Evolutionary conservation across 2,329 filamentous ascomycete genomes (phyloP).

Genomic region (Aureobasidium sp.): DNA sequence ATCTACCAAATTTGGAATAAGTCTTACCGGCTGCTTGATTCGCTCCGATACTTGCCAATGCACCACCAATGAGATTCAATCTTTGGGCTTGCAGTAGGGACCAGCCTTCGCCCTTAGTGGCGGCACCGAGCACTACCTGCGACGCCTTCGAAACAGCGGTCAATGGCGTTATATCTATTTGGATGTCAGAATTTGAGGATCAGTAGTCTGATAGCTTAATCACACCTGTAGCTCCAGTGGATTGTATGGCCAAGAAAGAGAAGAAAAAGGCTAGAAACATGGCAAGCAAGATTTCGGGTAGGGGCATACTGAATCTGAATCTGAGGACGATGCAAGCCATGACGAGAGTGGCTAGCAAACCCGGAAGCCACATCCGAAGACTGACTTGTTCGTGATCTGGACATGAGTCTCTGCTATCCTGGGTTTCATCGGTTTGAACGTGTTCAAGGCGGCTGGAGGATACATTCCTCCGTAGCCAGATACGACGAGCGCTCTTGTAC

Average conservation of each 20-base stretch:
- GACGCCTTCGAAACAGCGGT: slow-evolving; percentile 74
- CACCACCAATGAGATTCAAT: slow-evolving; percentile 71
- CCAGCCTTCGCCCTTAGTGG: slow-evolving; percentile 62
- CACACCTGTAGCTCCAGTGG: slow-evolving; percentile 48
- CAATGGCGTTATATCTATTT: slow-evolving; percentile 64
- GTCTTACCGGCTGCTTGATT: slow-evolving; percentile 41
- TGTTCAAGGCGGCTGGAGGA: no score
- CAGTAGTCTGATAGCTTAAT: neutral
- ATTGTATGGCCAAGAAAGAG: slow-evolving; percentile 68
- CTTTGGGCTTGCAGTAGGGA: slow-evolving; percentile 59
- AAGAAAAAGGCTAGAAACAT: slow-evolving; percentile 66
- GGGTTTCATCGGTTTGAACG: no score
- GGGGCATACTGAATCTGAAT: slow-evolving; percentile 61
- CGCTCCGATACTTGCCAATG: slow-evolving; percentile 43
- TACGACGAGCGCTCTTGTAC: neutral
- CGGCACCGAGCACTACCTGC: slow-evolving; percentile 72
- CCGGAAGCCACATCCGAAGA: slow-evolving; percentile 58
- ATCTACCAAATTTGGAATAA: neutral
- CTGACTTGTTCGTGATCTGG: slow-evolving; percentile 44
- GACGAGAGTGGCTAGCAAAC: slow-evolving; percentile 54
- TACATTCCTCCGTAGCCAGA: neutral
- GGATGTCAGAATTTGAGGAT: neutral
- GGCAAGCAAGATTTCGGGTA: slow-evolving; percentile 62
- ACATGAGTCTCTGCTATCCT: neutral
- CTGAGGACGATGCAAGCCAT: slow-evolving; percentile 58